Conservation (phyloP, 306 rosid species). For the Sicyos baderoa region DNA sequence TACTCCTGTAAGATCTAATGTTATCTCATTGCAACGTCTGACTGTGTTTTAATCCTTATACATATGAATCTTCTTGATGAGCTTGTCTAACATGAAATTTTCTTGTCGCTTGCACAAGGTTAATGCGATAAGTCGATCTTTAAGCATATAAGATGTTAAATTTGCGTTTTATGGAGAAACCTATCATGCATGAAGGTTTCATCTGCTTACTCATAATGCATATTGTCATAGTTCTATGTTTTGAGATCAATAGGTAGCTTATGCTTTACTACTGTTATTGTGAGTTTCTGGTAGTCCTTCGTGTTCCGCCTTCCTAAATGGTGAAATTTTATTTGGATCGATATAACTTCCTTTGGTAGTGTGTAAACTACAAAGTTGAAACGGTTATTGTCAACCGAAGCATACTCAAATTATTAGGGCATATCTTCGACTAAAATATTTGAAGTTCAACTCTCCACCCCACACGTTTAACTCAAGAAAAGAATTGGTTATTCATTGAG, state of each 20-base stretch:
- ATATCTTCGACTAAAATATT: neutral
- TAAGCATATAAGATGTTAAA: neutral
- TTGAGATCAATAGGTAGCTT: constrained; percentile 1
- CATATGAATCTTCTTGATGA: neutral
- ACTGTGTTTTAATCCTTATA: neutral
- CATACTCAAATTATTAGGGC: neutral
- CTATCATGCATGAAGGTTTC: constrained; percentile 8
- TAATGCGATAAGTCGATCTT: constrained; percentile 12
- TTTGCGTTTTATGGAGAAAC: neutral
- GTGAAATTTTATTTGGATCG: neutral
- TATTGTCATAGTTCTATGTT: neutral
- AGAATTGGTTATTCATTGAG: neutral
- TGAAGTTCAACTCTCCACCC: neutral
- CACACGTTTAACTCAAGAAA: neutral
- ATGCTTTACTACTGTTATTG: neutral
- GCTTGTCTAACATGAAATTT: constrained; percentile 2
- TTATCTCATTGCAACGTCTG: constrained; percentile 13
- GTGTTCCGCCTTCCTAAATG: neutral
- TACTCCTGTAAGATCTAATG: neutral
- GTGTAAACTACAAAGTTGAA: neutral
- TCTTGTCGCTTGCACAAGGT: neutral
- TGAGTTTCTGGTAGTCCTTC: neutral
- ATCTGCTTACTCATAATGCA: neutral
- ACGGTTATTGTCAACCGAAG: neutral
- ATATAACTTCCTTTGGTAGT: neutral